phyloP scores from a whole-genome alignment of 2,329 filamentous ascomycete genomes.

The Gaeumannomyces sp. region DNA sequence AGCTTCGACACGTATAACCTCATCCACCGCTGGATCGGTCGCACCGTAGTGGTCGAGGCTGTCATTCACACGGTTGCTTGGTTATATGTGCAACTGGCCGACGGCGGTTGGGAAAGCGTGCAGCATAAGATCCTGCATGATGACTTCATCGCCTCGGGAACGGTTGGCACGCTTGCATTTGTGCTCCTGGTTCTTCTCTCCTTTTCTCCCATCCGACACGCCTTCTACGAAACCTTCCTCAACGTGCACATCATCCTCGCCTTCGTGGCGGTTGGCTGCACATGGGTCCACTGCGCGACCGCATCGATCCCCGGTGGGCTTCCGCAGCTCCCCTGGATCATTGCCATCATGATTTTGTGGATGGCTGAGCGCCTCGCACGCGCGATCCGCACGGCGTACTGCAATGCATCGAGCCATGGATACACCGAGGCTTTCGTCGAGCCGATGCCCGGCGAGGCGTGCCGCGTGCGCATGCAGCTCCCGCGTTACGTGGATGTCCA shows the following conservation, averaged over 20 bases:
- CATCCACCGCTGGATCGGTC: constrained; percentile 75
- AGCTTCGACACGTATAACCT: constrained; percentile 97
- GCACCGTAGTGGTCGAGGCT: constrained; percentile 64
- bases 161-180: constrained; percentile 53
- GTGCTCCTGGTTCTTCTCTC: constrained; percentile 62
- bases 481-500: constrained; percentile 60
- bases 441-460: constrained; percentile 62
- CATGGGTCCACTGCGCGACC: constrained; percentile 72
- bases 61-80: constrained; percentile 67
- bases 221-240: constrained; percentile 96
- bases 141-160: constrained; percentile 55
- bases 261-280: constrained; percentile 58
- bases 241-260: constrained; percentile 77
- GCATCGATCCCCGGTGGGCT: constrained; percentile 59
- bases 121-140: constrained; percentile 46
- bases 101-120: constrained; percentile 56
- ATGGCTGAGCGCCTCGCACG: constrained; percentile 61
- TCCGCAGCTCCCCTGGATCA: constrained; percentile 67
- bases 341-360: constrained; percentile 74
- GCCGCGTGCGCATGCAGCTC: constrained; percentile 63
- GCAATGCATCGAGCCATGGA: constrained; percentile 55
- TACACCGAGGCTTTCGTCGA: constrained; percentile 62
- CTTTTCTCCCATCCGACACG: constrained; percentile 76
- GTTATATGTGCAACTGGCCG: constrained; percentile 63
- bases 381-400: constrained; percentile 56